A percentile compares a stretch with the other conserved stretches of the same genome.
Evolutionary conservation across 805 yeast species (phyloP).

Genomic region (Jamesozyma spencerorum): DNA sequence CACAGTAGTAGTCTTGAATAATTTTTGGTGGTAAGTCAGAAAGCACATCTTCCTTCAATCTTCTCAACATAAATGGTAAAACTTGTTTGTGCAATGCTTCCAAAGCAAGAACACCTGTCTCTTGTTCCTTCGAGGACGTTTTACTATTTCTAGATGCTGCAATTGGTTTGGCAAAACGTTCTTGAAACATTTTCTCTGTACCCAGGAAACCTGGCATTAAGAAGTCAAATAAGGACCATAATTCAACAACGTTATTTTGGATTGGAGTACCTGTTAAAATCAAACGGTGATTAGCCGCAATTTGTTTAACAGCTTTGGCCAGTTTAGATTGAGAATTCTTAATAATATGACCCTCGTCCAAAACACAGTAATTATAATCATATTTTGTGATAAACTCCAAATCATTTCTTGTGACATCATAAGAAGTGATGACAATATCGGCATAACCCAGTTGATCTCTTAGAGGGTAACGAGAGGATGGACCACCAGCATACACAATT

Average conservation of each 20-base stretch:
- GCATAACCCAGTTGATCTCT: slow-evolving; percentile 42
- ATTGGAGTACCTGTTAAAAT: slow-evolving; percentile 96
- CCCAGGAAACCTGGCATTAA: slow-evolving; percentile 98
- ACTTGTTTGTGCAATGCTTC: slow-evolving; percentile 96
- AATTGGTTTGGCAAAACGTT: slow-evolving; percentile 94
- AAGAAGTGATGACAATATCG: slow-evolving; percentile 91
- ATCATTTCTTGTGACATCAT: slow-evolving; percentile 94
- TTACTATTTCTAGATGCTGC: slow-evolving; percentile 87
- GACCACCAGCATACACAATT: slow-evolving; percentile 89
- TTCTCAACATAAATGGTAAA: slow-evolving; percentile 88
- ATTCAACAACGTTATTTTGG: slow-evolving; percentile 90
- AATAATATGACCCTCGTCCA: slow-evolving; percentile 97
- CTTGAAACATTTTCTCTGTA: slow-evolving; percentile 87
- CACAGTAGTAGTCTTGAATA: slow-evolving; percentile 96
- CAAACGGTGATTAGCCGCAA: slow-evolving; percentile 81
- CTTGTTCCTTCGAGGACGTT: slow-evolving; percentile 87
- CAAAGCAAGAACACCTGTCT: slow-evolving; percentile 89
- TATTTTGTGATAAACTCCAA: slow-evolving; percentile 47
- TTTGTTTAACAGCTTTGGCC: slow-evolving; percentile 75
- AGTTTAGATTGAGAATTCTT: slow-evolving; percentile 84
- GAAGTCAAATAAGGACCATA: slow-evolving; percentile 96
- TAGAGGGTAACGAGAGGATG: slow-evolving; percentile 53
- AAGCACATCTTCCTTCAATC: slow-evolving; percentile 91
- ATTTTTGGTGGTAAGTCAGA: slow-evolving; percentile 97
- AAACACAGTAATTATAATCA: slow-evolving; percentile 86